phyloP scores from a whole-genome alignment of 1,284 basidiomycete species.

The Rhodotorula sp. region DNA sequence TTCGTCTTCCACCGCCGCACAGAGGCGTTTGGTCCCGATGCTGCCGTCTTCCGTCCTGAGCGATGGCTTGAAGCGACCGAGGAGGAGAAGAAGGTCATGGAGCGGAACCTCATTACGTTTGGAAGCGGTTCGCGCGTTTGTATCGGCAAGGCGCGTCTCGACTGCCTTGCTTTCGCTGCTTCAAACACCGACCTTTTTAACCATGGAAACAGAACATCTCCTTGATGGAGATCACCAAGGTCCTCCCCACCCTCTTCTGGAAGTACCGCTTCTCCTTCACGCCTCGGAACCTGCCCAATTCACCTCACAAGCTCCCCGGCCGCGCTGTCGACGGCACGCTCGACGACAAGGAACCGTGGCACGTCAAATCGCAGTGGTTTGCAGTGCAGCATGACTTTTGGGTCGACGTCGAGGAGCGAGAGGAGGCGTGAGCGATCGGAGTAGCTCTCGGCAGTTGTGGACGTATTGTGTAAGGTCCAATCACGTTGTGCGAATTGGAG shows the following conservation, averaged over 20 bases:
- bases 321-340: background rate
- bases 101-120: background rate
- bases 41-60: background rate
- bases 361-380: background rate
- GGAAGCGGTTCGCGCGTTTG: slow-evolving; percentile 1
- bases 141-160: background rate
- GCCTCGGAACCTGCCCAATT: background rate
- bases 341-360: slow-evolving; percentile 1
- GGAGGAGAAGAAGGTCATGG: background rate
- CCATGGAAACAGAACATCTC: background rate
- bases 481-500: background rate
- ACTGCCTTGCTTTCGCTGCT: no score
- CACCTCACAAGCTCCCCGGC: background rate
- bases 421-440: background rate
- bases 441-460: background rate
- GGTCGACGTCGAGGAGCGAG: slow-evolving; percentile 2
- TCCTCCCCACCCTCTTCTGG: background rate
- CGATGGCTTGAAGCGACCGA: background rate
- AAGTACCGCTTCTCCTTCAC: background rate
- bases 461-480: background rate
- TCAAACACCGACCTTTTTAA: no score
- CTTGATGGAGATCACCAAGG: slow-evolving; percentile 2
- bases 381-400: background rate
- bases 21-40: background rate
- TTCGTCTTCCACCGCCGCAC: background rate